Evolutionary conservation across 2,329 filamentous ascomycete genomes (phyloP), one percentile per base, ranked within the genome.

Genomic region (Arthrobotrys entomopaga): DNA sequence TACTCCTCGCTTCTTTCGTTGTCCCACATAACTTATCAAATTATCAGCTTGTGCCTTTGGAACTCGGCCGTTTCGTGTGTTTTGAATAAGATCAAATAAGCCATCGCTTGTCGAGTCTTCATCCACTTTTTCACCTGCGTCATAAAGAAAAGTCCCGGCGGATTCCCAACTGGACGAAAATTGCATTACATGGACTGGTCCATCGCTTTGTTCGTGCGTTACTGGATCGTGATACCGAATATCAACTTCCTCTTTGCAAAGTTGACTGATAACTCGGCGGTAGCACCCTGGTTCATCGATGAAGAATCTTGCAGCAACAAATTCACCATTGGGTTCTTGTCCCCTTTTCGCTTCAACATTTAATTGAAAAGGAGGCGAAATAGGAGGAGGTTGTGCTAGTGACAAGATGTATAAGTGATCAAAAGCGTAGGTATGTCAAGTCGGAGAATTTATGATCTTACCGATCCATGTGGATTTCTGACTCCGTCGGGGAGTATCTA

Each of bases 401-500:
- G 11, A 26, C 49, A 66, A 29, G 15, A 48, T 24, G 43, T 34
- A 10, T 56, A 56, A 34, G 29, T 6, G 29, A 52, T 16, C 43
- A 10, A 24, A 0, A 22, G 49, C 29, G 13, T 56, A 42, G 10
- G 20, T 24, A 2, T 15, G n/a, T 34, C 1, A 26, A n/a, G 20
- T 46, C 29, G 5, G 4, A 52, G 2, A 26, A 8, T 15, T 10
- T n/a, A 2, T 11, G 15, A 46, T 5, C 53, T 66, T 67, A 74
- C 70, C 70, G 26, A 74, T 74, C 70, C 70, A 74, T 48, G 70
- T 74, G 20, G 70, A 74, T n/a, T 48, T 63, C 48, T 67, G 63
- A 43, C 70, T 74, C 43, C 56, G 65, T 43, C 70, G 29, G 20
- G 63, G 70, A 22, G 43, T 56, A 34, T 63, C 49, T 63, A 74